Evolutionary conservation across 148 eudicot genomes (phyloP).

Genomic region (Camellia sinensis): DNA sequence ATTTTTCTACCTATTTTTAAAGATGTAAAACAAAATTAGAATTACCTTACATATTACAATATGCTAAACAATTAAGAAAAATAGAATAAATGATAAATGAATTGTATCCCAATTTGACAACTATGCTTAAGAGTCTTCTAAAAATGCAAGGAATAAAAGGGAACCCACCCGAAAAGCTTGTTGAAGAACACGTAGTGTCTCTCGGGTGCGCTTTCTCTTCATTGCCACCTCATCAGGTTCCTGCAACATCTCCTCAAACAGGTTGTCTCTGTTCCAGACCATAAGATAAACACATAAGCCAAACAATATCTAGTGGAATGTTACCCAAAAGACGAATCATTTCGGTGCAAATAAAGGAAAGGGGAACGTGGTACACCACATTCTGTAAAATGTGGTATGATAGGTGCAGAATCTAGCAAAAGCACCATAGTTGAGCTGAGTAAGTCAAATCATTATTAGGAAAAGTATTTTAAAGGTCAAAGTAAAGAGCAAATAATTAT

Average conservation of each 20-base stretch:
- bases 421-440: constrained; percentile 1
- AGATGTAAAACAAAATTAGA: too few relatives aligned
- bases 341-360: too few relatives aligned
- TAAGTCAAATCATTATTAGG: neutral
- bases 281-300: constrained; percentile 9
- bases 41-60: too few relatives aligned
- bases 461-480: neutral
- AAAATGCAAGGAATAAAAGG: neutral
- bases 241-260: constrained; percentile 90
- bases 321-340: too few relatives aligned
- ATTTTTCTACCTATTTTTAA: too few relatives aligned
- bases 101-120: neutral
- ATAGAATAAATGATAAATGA: too few relatives aligned
- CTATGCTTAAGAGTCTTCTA: neutral
- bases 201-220: constrained; percentile 82
- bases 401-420: neutral
- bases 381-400: too few relatives aligned
- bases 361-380: too few relatives aligned
- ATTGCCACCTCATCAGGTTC: constrained; percentile 83
- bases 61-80: too few relatives aligned
- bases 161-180: constrained; percentile 84
- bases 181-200: constrained; percentile 66
- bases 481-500: neutral
- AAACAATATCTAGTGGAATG: neutral
- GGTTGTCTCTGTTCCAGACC: constrained; percentile 60